phyloP scores from a whole-genome alignment of 2,329 filamentous ascomycete genomes.

The Trichoderma sp. region DNA sequence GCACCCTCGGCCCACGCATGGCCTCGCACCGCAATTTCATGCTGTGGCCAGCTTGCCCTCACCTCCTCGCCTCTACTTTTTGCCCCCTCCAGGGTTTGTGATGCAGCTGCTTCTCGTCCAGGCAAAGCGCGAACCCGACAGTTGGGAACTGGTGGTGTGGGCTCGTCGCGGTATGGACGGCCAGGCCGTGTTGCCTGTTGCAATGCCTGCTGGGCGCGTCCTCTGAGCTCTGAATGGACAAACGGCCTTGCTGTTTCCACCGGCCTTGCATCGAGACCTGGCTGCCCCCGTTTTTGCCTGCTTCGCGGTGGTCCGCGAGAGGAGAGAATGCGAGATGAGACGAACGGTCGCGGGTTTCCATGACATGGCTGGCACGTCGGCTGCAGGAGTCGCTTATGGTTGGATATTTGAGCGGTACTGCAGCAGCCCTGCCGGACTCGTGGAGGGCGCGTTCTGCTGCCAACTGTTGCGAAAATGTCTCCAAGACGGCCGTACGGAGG shows the following conservation, averaged over 20 bases:
- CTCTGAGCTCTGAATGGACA: slow-evolving; percentile 2
- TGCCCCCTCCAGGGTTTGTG: slow-evolving; percentile 10
- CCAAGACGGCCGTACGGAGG: background rate
- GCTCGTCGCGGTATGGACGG: slow-evolving; percentile 12
- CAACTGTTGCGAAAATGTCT: background rate
- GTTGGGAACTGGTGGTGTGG: slow-evolving; percentile 29
- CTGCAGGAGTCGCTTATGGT: background rate
- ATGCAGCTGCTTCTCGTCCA: slow-evolving; percentile 25
- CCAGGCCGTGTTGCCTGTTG: slow-evolving; percentile 16
- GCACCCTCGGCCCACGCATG: background rate
- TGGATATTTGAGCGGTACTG: background rate
- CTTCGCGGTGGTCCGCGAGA: background rate
- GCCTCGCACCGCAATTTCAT: background rate
- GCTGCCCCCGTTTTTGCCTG: slow-evolving; percentile 3
- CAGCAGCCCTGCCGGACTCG: background rate
- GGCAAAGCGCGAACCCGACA: slow-evolving; percentile 26
- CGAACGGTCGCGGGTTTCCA: background rate
- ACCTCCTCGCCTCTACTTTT: background rate
- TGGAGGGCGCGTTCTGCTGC: background rate
- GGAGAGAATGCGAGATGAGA: background rate
- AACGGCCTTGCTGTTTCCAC: slow-evolving; percentile 6
- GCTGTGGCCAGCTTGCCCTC: background rate
- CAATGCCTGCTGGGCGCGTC: slow-evolving; percentile 15
- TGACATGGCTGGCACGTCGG: background rate
- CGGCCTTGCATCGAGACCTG: slow-evolving; percentile 6